These are phyloP conservation scores for Goffeauzyma gilvescens DNA, from an alignment of 768 basidiomycete species.

Conservation along the genomic window DNA sequence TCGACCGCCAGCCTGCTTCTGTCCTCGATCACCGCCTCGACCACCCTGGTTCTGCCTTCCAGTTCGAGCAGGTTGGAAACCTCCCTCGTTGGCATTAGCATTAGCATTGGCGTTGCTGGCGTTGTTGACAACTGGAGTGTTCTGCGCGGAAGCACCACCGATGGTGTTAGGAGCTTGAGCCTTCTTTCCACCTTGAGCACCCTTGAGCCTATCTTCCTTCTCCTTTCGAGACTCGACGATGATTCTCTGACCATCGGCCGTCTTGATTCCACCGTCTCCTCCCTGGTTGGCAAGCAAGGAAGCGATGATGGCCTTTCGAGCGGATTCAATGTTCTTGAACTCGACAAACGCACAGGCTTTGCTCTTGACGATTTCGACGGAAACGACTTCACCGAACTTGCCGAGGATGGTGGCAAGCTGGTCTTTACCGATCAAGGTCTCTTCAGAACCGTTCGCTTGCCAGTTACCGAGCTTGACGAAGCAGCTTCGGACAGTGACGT, in stretches of 20 bases:
- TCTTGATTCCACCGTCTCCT: slow-evolving; percentile 71
- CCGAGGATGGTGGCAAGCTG: slow-evolving; percentile 9
- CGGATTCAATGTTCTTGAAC: slow-evolving; percentile 55
- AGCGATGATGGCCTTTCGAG: slow-evolving; percentile 64
- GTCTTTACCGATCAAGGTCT: slow-evolving; percentile 11
- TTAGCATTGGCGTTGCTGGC: too few species aligned
- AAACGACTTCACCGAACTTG: slow-evolving; percentile 1
- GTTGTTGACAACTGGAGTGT: too few species aligned
- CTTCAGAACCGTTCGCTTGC: slow-evolving; percentile 13
- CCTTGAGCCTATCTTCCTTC: slow-evolving; percentile 52
- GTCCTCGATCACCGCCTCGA: background rate
- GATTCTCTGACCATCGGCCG: slow-evolving; percentile 47
- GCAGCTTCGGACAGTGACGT: slow-evolving; percentile 53
- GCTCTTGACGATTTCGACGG: slow-evolving; percentile 43
- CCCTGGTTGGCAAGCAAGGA: slow-evolving; percentile 49
- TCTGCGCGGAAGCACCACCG: too few species aligned
- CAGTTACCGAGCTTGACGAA: slow-evolving; percentile 57
- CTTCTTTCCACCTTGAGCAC: slow-evolving; percentile 8
- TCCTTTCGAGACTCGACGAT: slow-evolving; percentile 80
- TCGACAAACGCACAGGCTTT: slow-evolving; percentile 94
- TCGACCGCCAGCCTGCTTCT: too few species aligned
- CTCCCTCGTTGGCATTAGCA: too few species aligned
- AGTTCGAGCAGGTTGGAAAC: too few species aligned
- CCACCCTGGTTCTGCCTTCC: slow-evolving; percentile 5
- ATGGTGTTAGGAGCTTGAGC: too few species aligned